phyloP scores from a whole-genome alignment of 2,329 filamentous ascomycete genomes.

The Sclerotinia sclerotiorum region DNA sequence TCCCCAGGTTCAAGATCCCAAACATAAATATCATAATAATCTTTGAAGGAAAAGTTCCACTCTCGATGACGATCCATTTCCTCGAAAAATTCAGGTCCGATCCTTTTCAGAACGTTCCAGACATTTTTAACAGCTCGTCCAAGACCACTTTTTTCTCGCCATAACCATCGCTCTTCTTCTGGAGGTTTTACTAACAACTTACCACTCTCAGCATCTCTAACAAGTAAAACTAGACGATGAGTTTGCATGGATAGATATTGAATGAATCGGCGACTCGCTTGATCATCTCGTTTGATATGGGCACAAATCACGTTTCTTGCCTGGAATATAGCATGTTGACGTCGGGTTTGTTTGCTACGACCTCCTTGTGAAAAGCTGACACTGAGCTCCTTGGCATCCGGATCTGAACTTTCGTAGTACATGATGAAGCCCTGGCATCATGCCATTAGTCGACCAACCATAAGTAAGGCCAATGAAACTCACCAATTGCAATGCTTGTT shows the following conservation, averaged over 20 bases:
- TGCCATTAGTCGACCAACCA: background rate
- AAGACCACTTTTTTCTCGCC: conserved; percentile 43
- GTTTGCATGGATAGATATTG: conserved; percentile 46
- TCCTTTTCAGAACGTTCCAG: conserved; percentile 41
- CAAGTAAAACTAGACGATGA: conserved; percentile 42
- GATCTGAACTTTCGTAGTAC: conserved; percentile 28
- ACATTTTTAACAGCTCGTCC: conserved; percentile 44
- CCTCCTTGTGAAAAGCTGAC: conserved; percentile 41
- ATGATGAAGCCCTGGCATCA: conserved; percentile 33
- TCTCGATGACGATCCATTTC: conserved; percentile 42
- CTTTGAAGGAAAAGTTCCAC: conserved; percentile 45
- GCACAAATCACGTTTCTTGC: conserved; percentile 46
- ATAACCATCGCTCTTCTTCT: conserved; percentile 44
- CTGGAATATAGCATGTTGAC: conserved; percentile 42
- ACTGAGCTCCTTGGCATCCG: conserved; percentile 40
- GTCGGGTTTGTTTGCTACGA: conserved; percentile 38
- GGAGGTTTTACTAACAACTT: conserved; percentile 42
- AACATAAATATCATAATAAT: conserved; percentile 47
- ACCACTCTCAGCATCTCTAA: conserved; percentile 46
- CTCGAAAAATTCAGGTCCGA: conserved; percentile 44
- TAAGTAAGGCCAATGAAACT: background rate
- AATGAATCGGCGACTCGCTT: conserved; percentile 45
- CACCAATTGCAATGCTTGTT: conserved; percentile 45
- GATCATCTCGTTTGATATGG: conserved; percentile 46
- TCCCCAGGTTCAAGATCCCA: conserved; percentile 44